Base-by-base conservation (phyloP, 2,329 filamentous ascomycete species). In the Fusarium sp. region DNA sequence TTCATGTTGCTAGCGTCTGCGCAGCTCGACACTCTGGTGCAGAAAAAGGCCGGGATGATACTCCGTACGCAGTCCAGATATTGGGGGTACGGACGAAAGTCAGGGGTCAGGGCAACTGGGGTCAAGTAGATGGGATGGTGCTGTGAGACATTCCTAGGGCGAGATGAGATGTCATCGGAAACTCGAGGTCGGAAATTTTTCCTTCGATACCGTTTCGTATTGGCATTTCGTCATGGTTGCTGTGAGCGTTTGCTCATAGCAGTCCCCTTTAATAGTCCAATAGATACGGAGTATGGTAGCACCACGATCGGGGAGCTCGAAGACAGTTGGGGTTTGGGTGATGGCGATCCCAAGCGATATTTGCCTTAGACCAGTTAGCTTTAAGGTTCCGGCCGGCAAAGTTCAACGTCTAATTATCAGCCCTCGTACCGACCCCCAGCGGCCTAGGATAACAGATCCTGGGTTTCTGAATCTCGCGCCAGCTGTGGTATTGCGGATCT, bases 141-240 rank as follows among this genome's bases (percentile, higher is more conserved):
- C 72, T 74, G 68, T 63, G 68, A 71, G 71, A 71, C 62, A 70
- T 47, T 56, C 62, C 61, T 55, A 69, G 53, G 54, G 63, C 28
- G 28, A 62, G 66, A 70, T 71, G 63, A 68, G 52, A 60, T 65
- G 58, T 52, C 55, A 47, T 35, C 51, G 30, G 55, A 48, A 28
- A n/a, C 20, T 39, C 41, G 53, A 59, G 35, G 35, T 41, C 47
- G 56, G 56, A 40, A 41, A 41, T 30, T 66, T 66, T 50, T 39
- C 32, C 45, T 43, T 50, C 33, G 40, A 52, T 44, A 30, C 28
- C 46, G 11, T 65, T 35, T 60, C 52, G 58, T 65, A 33, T 39
- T 32, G 22, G 55, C 13, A 64, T 44, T 30, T 46, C 22, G 40
- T 30, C 60, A 70, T 58, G 44, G 56, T 71, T 48, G 39, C 58